These are phyloP conservation scores for Plasmodium falciparum DNA, from an alignment of 169 alveolate genomes.

Conservation along the genomic window DNA sequence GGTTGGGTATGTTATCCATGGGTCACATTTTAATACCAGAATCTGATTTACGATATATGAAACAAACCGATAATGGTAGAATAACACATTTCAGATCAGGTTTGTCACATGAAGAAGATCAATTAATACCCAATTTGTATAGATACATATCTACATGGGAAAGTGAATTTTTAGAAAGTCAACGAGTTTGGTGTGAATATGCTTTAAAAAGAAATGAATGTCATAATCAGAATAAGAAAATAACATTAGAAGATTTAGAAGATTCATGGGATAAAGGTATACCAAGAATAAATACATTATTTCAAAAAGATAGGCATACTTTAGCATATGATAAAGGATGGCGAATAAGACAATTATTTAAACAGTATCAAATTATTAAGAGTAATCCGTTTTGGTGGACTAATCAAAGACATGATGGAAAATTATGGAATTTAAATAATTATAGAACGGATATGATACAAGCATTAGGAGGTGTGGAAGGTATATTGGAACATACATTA, in stretches of 20 bases:
- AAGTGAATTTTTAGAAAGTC: slow-evolving; percentile 99
- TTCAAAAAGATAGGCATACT: slow-evolving; percentile 99
- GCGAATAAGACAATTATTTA: slow-evolving; percentile 99
- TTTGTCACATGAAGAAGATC: slow-evolving; percentile 99
- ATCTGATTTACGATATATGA: slow-evolving; percentile 96
- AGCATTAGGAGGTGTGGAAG: slow-evolving; percentile 99
- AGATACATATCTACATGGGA: slow-evolving; percentile 99
- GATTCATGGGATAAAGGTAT: slow-evolving; percentile 99
- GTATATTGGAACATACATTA: slow-evolving; percentile 99
- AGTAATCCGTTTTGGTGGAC: slow-evolving; percentile 99
- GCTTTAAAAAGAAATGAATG: slow-evolving; percentile 99
- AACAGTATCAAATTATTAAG: slow-evolving; percentile 96
- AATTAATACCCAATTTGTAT: slow-evolving; percentile 99
- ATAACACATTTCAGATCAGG: slow-evolving; percentile 99
- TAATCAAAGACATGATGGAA: slow-evolving; percentile 99
- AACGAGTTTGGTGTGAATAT: slow-evolving; percentile 99
- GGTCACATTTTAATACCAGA: slow-evolving; percentile 99
- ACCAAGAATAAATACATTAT: slow-evolving; percentile 99
- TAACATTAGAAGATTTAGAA: slow-evolving; percentile 99
- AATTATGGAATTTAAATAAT: slow-evolving; percentile 99
- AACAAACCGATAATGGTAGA: slow-evolving; percentile 97
- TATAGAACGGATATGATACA: slow-evolving; percentile 99
- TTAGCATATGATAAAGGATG: slow-evolving; percentile 99
- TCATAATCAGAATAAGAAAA: slow-evolving; percentile 97
- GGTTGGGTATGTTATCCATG: slow-evolving; percentile 99